Evolutionary conservation across 306 rosid species (phyloP).

Genomic region (Cotoneaster glaucophyllus): DNA sequence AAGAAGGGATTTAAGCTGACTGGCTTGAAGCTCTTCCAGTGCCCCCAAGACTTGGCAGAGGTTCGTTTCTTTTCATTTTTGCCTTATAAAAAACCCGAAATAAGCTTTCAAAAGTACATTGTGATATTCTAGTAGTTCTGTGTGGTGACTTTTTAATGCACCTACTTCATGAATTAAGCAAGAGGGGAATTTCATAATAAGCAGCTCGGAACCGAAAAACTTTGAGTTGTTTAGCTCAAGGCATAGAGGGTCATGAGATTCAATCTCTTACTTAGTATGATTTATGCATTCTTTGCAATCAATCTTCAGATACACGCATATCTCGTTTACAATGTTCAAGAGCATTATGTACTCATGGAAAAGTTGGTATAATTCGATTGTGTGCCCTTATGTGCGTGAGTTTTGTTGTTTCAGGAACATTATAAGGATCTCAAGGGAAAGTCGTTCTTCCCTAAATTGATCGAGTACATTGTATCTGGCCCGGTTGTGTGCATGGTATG

Average conservation of each 20-base stretch:
- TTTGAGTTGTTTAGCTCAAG: not conserved
- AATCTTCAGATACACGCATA: not conserved
- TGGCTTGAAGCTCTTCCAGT: conserved; percentile 87
- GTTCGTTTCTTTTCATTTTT: conserved; percentile 33
- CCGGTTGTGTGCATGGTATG: conserved; percentile 98
- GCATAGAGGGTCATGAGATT: not conserved
- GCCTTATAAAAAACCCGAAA: not conserved
- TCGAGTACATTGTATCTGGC: conserved; percentile 88
- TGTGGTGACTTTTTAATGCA: not conserved
- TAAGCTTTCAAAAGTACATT: not conserved
- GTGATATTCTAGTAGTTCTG: not conserved
- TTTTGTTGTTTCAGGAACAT: conserved; percentile 65
- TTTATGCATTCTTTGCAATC: not conserved
- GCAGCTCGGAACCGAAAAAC: not conserved
- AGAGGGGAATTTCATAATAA: not conserved
- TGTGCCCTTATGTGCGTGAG: not conserved
- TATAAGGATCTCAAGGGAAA: conserved; percentile 81
- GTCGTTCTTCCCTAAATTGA: conserved; percentile 76
- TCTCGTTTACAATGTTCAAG: not conserved
- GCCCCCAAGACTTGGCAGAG: conserved; percentile 91
- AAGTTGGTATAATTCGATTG: not conserved
- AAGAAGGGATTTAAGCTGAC: conserved; percentile 89
- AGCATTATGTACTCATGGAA: not conserved
- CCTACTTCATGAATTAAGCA: not conserved
- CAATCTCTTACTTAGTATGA: not conserved